Base-by-base conservation (phyloP, 306 rosid genomes). In the Gillenia trifoliata region DNA sequence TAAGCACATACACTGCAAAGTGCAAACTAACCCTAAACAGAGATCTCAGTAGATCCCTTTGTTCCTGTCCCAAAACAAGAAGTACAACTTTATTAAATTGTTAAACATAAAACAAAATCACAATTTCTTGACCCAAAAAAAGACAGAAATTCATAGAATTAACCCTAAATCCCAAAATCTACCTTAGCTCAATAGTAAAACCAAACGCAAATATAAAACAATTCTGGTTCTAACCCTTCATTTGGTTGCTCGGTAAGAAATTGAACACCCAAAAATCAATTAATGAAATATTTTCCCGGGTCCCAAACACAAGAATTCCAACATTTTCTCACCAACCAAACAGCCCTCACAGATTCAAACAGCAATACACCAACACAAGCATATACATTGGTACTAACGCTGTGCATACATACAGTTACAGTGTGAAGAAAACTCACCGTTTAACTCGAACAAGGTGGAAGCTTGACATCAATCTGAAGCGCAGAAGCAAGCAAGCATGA, bases 31-130 rank as follows among this genome's bases (percentile, higher is more conserved):
- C 70, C 75, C 79, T 77, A 38, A 64, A 72, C 25, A 72, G 17
- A 36, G 74, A 28, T 9, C 62, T 49, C 41, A 85, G 54, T n/a
- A 56, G 22, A 80, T 40, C 64, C 57, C 74, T 43, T 28, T n/a
- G 40, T 59, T 54, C 87, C 94, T 85, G 85, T 56, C 64, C 36
- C 69, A 66, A 41, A 80, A 81, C 47, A 43, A 74, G 67, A 83
- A 1, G 57, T 71, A 68, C 6, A 60, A 67, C 57, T 60, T 36
- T 68, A 81, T 68, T 62, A 76, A 56, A 65, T 68, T 78, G 72
- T 57, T 38, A 78, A 71, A 67, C 79, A 45, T 70, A 33, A 66
- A 52, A 68, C 30, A 28, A 54, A 38, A 52, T 41, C 55, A 16
- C 57, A 65, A 34, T 23, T 55, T 57, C 34, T 55, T 54, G 11